These are phyloP conservation scores for Leucosporidium scottii DNA, from an alignment of 768 basidiomycete species.

Conservation along the genomic window DNA sequence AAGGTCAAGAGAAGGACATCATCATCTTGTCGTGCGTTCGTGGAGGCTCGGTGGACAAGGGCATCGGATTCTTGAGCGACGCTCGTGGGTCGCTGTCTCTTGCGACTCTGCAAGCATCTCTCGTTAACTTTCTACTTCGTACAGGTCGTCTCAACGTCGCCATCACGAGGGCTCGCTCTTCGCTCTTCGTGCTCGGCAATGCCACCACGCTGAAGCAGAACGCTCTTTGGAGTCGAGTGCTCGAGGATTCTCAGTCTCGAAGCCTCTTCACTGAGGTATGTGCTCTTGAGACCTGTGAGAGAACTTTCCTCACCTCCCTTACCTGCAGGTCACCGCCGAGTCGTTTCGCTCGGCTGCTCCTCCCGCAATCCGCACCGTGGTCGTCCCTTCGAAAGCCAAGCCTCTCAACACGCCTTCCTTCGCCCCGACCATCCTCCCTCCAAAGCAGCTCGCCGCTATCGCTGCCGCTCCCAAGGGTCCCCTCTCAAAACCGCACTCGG, in stretches of 20 bases:
- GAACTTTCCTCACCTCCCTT: background rate
- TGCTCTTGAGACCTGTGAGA: background rate
- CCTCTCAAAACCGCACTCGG: no score
- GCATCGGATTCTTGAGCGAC: conserved; percentile 85
- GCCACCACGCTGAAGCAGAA: conserved; percentile 68
- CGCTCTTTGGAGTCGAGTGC: conserved; percentile 34
- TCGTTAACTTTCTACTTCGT: conserved; percentile 32
- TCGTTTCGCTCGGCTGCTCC: background rate
- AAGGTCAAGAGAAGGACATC: conserved; percentile 97
- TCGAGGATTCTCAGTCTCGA: conserved; percentile 32
- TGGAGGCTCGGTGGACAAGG: conserved; percentile 67
- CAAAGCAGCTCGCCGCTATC: background rate
- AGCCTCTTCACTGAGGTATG: conserved; percentile 21
- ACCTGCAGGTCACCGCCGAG: background rate
- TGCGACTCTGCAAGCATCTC: conserved; percentile 45
- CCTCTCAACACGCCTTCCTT: background rate
- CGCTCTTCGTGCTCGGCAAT: conserved; percentile 87
- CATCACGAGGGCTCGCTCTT: conserved; percentile 88
- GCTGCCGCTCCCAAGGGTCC: background rate
- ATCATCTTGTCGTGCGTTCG: conserved; percentile 97
- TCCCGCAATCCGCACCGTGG: background rate
- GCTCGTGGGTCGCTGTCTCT: conserved; percentile 23
- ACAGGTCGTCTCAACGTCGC: conserved; percentile 94
- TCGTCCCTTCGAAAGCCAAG: background rate
- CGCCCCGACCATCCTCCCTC: background rate